phyloP scores from a whole-genome alignment of 192 early-diverging fungal genomes.

The Podochytrium sp. region DNA sequence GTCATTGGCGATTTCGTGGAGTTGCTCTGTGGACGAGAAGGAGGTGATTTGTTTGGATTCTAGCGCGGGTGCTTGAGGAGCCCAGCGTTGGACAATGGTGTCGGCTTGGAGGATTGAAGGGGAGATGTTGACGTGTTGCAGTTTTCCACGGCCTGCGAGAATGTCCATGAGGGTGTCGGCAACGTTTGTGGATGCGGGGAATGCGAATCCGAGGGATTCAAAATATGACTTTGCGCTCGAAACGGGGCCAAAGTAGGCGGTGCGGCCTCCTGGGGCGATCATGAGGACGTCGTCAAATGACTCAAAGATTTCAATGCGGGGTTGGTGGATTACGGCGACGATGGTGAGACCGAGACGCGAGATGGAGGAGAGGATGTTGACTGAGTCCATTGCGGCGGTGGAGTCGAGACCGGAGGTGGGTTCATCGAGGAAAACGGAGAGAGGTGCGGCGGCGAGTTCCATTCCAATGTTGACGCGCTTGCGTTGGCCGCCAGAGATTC shows the following conservation, averaged over 20 bases:
- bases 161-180: conserved; percentile 39
- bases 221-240: conserved; percentile 21
- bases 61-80: background rate
- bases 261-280: conserved; percentile 74
- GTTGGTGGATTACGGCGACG: conserved; percentile 83
- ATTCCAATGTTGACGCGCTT: conserved; percentile 83
- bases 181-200: conserved; percentile 14
- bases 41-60: background rate
- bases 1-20: background rate
- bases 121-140: background rate
- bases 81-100: conserved; percentile 3
- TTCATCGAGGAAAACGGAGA: conserved; percentile 81
- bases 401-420: conserved; percentile 79
- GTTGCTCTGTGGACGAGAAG: background rate
- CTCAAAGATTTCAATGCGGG: conserved; percentile 74
- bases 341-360: conserved; percentile 66
- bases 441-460: conserved; percentile 77
- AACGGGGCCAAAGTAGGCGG: conserved; percentile 71
- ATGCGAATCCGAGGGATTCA: conserved; percentile 20
- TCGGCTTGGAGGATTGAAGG: too few relatives aligned
- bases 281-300: conserved; percentile 82
- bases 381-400: conserved; percentile 66
- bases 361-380: conserved; percentile 72
- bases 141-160: conserved; percentile 31
- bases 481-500: conserved; percentile 83